phyloP scores from a whole-genome alignment of 169 alveolate species.

The Plasmodium berghei region DNA sequence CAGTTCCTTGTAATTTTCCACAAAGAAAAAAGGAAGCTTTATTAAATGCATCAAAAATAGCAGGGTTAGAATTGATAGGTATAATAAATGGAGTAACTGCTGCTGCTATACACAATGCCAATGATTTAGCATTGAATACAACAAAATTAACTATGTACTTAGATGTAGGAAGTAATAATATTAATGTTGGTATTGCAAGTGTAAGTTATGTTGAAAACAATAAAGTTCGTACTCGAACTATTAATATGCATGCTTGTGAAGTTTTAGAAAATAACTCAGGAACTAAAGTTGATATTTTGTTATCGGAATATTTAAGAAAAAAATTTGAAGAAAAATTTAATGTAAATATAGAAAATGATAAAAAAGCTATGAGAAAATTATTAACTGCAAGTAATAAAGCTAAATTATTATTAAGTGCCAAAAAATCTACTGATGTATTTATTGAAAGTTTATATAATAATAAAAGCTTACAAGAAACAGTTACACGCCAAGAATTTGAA shows the following conservation, averaged over 20 bases:
- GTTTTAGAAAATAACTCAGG: constrained; percentile 67
- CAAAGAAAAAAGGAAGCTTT: constrained; percentile 82
- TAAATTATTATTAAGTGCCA: constrained; percentile 66
- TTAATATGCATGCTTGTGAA: constrained; percentile 75
- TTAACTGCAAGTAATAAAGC: constrained; percentile 73
- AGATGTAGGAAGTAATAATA: constrained; percentile 85
- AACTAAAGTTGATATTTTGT: constrained; percentile 48
- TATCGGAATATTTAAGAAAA: constrained; percentile 73
- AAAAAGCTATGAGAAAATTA: constrained; percentile 76
- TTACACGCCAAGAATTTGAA: constrained; percentile 80
- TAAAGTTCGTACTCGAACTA: constrained; percentile 52
- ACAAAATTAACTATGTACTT: constrained; percentile 80
- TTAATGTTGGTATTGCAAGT: constrained; percentile 82
- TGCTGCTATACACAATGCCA: constrained; percentile 81
- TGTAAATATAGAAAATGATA: constrained; percentile 48
- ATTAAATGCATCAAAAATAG: constrained; percentile 81
- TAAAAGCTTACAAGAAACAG: constrained; percentile 64
- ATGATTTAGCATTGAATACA: constrained; percentile 81
- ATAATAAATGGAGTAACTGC: constrained; percentile 85
- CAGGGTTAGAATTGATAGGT: constrained; percentile 81
- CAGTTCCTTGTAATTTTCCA: constrained; percentile 85
- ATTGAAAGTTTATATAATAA: constrained; percentile 70
- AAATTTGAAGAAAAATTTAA: constrained; percentile 73
- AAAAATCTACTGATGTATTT: constrained; percentile 69
- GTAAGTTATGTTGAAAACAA: constrained; percentile 53